These are phyloP conservation scores for Yarrowia deformans DNA, from an alignment of 805 yeast species.

Conservation along the genomic window DNA sequence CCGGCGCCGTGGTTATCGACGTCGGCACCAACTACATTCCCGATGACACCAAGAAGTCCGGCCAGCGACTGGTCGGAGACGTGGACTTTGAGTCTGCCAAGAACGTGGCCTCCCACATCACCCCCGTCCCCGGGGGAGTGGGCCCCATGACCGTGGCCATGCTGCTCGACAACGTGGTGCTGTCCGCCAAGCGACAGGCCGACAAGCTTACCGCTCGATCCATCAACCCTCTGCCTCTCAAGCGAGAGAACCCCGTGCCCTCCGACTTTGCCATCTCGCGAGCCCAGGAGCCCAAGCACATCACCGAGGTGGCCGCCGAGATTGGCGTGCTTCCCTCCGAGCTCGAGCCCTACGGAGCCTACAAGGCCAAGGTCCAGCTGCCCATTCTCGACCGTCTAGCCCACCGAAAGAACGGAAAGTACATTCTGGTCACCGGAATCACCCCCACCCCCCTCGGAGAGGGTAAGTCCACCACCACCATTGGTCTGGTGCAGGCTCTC, in stretches of 20 bases:
- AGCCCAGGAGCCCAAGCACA: conserved; percentile 84
- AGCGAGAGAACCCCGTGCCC: conserved; percentile 74
- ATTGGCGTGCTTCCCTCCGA: conserved; percentile 79
- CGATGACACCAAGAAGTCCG: conserved; percentile 76
- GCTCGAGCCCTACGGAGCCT: conserved; percentile 87
- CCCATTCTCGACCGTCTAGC: conserved; percentile 72
- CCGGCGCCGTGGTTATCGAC: conserved; percentile 87
- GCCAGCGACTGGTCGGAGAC: conserved; percentile 88
- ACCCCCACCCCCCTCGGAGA: conserved; percentile 99
- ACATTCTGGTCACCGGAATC: conserved; percentile 92
- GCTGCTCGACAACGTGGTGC: conserved; percentile 84
- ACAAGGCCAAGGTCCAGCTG: conserved; percentile 87
- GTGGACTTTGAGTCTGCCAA: conserved; percentile 78
- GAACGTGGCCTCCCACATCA: conserved; percentile 69
- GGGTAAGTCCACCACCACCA: conserved; percentile 96
- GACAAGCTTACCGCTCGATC: conserved; percentile 56
- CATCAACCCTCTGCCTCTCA: conserved; percentile 64
- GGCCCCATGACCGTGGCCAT: conserved; percentile 99
- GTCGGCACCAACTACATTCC: conserved; percentile 92
- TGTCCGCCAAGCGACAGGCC: conserved; percentile 73
- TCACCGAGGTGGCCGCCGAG: conserved; percentile 77
- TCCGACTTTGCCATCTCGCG: conserved; percentile 90
- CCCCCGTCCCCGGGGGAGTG: conserved; percentile 99
- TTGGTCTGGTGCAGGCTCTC: conserved; percentile 93
- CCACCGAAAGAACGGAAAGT: conserved; percentile 75